These are phyloP conservation scores for Clarireedia homoeocarpa DNA, from an alignment of 2,329 filamentous ascomycete genomes.

Conservation along the genomic window DNA sequence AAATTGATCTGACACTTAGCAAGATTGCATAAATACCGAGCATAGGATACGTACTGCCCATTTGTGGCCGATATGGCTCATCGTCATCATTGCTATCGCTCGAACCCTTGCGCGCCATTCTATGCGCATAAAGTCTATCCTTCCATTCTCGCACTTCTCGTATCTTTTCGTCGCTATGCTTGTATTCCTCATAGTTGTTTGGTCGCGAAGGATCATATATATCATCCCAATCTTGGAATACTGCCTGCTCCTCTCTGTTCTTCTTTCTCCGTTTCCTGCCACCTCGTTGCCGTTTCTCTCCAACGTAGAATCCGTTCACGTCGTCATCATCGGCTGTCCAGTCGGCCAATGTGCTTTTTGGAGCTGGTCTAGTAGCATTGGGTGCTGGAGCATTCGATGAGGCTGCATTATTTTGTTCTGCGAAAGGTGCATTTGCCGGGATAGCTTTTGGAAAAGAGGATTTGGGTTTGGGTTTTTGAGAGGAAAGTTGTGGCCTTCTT, in stretches of 20 bases:
- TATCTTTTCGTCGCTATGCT: slow-evolving; percentile 75
- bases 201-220: slow-evolving; percentile 79
- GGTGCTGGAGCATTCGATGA: slow-evolving; percentile 26
- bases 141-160: slow-evolving; percentile 81
- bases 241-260: slow-evolving; percentile 56
- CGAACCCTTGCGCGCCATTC: slow-evolving; percentile 40
- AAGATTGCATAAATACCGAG: not conserved
- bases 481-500: slow-evolving; percentile 60
- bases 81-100: slow-evolving; percentile 36
- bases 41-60: slow-evolving; percentile 35
- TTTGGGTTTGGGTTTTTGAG: slow-evolving; percentile 53
- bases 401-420: slow-evolving; percentile 21
- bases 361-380: slow-evolving; percentile 34
- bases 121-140: slow-evolving; percentile 66
- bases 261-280: slow-evolving; percentile 60
- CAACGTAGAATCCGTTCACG: slow-evolving; percentile 53
- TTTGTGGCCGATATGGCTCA: slow-evolving; percentile 34
- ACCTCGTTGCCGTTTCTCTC: slow-evolving; percentile 60
- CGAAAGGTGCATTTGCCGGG: slow-evolving; percentile 20
- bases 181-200: slow-evolving; percentile 78
- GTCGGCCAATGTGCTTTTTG: slow-evolving; percentile 68
- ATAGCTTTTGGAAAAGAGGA: slow-evolving; percentile 45
- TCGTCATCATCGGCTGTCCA: slow-evolving; percentile 84
- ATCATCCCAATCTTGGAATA: slow-evolving; percentile 74
- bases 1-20: slow-evolving; percentile 43